Evolutionary conservation across 129 eudicot genomes (phyloP), one percentile per base, ranked within the genome.

Genomic region (Escallonia rubra): DNA sequence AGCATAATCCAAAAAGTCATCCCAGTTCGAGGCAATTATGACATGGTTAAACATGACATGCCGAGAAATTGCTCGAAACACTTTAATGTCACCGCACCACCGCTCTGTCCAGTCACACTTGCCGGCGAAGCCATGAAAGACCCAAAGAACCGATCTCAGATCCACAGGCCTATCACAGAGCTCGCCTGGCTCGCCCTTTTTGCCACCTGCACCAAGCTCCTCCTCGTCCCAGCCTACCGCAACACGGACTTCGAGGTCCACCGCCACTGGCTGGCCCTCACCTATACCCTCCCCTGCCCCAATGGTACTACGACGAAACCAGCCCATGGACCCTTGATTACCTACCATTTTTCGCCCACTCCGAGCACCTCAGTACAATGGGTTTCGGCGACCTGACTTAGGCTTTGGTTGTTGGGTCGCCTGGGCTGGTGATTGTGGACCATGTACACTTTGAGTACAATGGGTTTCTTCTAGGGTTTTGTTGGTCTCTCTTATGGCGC

Each of bases 181-280:
- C n/a, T n/a, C n/a, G n/a, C n/a, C n/a, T n/a, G n/a, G n/a, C n/a
- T n/a, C n/a, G n/a, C n/a, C n/a, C n/a, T n/a, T n/a, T n/a, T n/a
- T n/a, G n/a, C n/a, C n/a, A n/a, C n/a, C n/a, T n/a, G n/a, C n/a
- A n/a, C n/a, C n/a, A n/a, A n/a, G n/a, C n/a, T n/a, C n/a, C n/a
- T 91, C 75, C 82, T 91, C 1, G 83, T 87, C 79, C 97, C 97
- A 13, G 69, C 97, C 61, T 91, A 91, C 74, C 90, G 74, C 66
- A 91, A 96, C 82, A 91, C 97, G 51, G 97, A 90, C 67, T 90
- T 90, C 77, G 97, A 87, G 59, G 95, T 90, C 78, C 95, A 90
- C 83, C 97, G 91, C 72, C 83, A 87, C 61, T 87, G 97, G 97
- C 83, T 87, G 8, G 97, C 97, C 65, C 66, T 84, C 13, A 90